Conservation (phyloP, 805 yeast genomes). For the Wickerhamomyces hampshirensis region DNA sequence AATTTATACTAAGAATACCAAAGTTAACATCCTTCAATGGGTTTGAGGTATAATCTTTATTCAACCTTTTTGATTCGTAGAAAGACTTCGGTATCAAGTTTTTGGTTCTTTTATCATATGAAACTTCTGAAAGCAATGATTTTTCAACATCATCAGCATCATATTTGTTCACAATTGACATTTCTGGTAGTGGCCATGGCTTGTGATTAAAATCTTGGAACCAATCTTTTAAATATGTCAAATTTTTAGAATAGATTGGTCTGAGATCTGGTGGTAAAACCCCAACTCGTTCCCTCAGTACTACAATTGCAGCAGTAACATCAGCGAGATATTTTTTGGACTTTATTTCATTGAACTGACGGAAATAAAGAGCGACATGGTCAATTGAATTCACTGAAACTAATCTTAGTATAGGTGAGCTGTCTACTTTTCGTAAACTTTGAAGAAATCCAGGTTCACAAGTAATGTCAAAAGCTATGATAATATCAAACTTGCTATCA, state of each 20-base stretch:
- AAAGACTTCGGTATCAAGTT: slow-evolving; percentile 39
- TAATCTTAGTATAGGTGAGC: slow-evolving; percentile 59
- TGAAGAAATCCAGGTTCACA: slow-evolving; percentile 37
- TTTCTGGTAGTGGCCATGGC: slow-evolving; percentile 78
- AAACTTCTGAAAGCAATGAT: slow-evolving; percentile 70
- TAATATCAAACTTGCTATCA: slow-evolving; percentile 42
- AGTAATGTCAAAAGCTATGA: slow-evolving; percentile 61
- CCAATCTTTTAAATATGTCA: slow-evolving; percentile 61
- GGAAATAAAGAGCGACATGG: slow-evolving; percentile 61
- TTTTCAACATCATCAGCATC: slow-evolving; percentile 74
- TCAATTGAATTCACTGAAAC: slow-evolving; percentile 80
- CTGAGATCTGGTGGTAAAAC: slow-evolving; percentile 72
- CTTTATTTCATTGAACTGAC: slow-evolving; percentile 25
- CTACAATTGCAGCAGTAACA: slow-evolving; percentile 77
- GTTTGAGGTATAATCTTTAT: slow-evolving; percentile 63
- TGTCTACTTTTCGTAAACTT: slow-evolving; percentile 26
- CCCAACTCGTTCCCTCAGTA: slow-evolving; percentile 78
- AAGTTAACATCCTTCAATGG: slow-evolving; percentile 55
- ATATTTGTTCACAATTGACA: slow-evolving; percentile 58
- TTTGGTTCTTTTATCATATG: slow-evolving; percentile 40
- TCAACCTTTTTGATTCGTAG: slow-evolving; percentile 58
- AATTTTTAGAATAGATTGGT: slow-evolving; percentile 65
- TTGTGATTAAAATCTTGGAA: slow-evolving; percentile 36
- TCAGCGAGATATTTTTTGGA: slow-evolving; percentile 49
- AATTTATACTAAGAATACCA: slow-evolving; percentile 43